phyloP scores from a whole-genome alignment of 108 stramenopile genomes.

The Chaetoceros tenuissimus region DNA sequence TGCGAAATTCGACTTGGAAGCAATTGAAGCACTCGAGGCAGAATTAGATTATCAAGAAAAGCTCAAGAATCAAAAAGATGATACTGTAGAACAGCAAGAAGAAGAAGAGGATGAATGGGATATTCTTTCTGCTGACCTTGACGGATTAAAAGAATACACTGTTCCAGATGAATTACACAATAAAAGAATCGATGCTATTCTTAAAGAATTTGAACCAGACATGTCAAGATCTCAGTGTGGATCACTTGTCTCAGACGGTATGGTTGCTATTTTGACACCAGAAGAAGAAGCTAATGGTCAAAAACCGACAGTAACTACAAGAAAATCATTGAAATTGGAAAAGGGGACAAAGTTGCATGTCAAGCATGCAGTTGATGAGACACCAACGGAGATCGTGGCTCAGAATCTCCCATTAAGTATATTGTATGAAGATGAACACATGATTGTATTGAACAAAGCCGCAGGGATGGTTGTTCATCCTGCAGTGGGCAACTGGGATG shows the following conservation, averaged over 20 bases:
- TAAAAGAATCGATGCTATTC: conserved; percentile 41
- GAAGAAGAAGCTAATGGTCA: conserved; percentile 9
- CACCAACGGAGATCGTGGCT: conserved; percentile 57
- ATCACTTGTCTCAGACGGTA: conserved; percentile 28
- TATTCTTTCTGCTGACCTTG: neutral
- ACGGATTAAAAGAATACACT: conserved; percentile 2
- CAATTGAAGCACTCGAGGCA: conserved; percentile 39
- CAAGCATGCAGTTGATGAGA: conserved; percentile 11
- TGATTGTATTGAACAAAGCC: conserved; percentile 87
- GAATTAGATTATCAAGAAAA: conserved; percentile 16
- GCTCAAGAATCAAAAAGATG: neutral
- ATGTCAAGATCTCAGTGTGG: conserved; percentile 46
- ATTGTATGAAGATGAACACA: conserved; percentile 87
- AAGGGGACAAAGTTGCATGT: conserved; percentile 24
- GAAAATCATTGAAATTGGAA: conserved; percentile 42
- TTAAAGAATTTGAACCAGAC: conserved; percentile 20
- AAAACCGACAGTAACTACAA: conserved; percentile 11
- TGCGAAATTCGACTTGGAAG: conserved; percentile 28
- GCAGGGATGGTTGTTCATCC: conserved; percentile 97
- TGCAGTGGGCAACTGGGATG: conserved; percentile 94
- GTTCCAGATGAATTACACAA: conserved; percentile 26
- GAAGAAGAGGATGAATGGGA: neutral
- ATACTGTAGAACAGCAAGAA: conserved; percentile 1
- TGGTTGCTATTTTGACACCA: conserved; percentile 1
- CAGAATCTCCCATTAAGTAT: conserved; percentile 78